These are phyloP conservation scores for Talaromyces sp. DNA, from an alignment of 2,329 filamentous ascomycete species.

Conservation along the genomic window DNA sequence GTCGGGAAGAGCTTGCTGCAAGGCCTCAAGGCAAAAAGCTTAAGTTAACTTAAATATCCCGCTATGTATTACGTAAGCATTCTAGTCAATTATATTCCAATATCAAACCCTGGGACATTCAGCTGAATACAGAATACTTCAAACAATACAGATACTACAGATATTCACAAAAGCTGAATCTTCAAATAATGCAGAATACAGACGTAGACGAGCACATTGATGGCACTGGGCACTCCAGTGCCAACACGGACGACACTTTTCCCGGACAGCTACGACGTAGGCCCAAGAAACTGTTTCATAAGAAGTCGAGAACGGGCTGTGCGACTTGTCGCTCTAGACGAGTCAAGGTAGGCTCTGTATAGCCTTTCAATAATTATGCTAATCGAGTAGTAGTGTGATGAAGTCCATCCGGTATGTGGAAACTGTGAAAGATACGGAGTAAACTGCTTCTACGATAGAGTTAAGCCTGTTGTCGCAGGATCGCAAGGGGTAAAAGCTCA, in stretches of 20 bases:
- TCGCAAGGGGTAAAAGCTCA: neutral
- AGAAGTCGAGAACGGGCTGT: constrained; percentile 20
- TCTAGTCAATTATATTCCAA: neutral
- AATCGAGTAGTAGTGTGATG: constrained; percentile 17
- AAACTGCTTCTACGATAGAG: constrained; percentile 19
- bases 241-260: neutral
- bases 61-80: neutral
- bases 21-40: constrained; percentile 2
- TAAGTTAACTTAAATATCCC: neutral
- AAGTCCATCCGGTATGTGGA: constrained; percentile 19
- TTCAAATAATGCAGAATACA: neutral
- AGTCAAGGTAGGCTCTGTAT: constrained; percentile 18
- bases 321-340: constrained; percentile 21
- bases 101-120: neutral
- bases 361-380: neutral
- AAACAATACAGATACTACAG: neutral
- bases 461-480: neutral
- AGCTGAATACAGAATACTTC: neutral
- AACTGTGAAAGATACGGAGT: constrained; percentile 19
- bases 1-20: neutral
- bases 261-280: neutral
- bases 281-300: constrained; percentile 9
- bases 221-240: neutral
- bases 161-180: too few relatives aligned
- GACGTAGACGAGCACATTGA: neutral